These are phyloP conservation scores for Blechomonas ayalai DNA, from an alignment of 208 protist genomes.

Conservation along the genomic window DNA sequence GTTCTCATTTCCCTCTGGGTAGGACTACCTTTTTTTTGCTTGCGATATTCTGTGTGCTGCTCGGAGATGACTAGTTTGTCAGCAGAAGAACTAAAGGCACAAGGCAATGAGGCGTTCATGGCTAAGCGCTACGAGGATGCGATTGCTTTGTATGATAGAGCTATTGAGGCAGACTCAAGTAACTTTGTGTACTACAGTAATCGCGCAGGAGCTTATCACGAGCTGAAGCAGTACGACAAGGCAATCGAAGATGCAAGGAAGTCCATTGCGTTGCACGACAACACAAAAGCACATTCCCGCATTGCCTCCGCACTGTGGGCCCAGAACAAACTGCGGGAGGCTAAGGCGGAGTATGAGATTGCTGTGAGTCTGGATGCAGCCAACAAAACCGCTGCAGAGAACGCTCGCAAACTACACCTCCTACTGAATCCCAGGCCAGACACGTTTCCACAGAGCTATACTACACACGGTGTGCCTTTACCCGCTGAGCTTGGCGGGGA, in stretches of 20 bases:
- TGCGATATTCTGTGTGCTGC: no score
- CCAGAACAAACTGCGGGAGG: constrained; percentile 34
- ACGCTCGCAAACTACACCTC: constrained; percentile 20
- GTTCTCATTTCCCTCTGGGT: no score
- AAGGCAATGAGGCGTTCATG: constrained; percentile 76
- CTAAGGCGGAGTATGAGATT: constrained; percentile 40
- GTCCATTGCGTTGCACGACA: constrained; percentile 47
- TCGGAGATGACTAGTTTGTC: no score
- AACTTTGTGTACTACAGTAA: constrained; percentile 87
- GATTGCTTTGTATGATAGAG: constrained; percentile 65
- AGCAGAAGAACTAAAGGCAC: constrained; percentile 52
- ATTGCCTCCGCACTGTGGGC: constrained; percentile 56
- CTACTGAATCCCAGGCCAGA: constrained; percentile 23
- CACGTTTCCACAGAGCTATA: no score
- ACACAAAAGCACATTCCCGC: constrained; percentile 53
- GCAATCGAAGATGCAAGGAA: constrained; percentile 59
- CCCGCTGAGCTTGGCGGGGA: constrained; percentile 18
- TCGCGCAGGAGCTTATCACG: constrained; percentile 68
- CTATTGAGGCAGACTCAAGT: constrained; percentile 51
- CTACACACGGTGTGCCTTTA: neutral
- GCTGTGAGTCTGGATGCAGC: constrained; percentile 34
- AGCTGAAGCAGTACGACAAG: constrained; percentile 66
- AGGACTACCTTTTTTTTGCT: no score
- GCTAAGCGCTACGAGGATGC: constrained; percentile 75
- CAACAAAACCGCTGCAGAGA: constrained; percentile 29